Evolutionary conservation across 768 basidiomycete species (phyloP).

Genomic region (Termitomyces sp.): DNA sequence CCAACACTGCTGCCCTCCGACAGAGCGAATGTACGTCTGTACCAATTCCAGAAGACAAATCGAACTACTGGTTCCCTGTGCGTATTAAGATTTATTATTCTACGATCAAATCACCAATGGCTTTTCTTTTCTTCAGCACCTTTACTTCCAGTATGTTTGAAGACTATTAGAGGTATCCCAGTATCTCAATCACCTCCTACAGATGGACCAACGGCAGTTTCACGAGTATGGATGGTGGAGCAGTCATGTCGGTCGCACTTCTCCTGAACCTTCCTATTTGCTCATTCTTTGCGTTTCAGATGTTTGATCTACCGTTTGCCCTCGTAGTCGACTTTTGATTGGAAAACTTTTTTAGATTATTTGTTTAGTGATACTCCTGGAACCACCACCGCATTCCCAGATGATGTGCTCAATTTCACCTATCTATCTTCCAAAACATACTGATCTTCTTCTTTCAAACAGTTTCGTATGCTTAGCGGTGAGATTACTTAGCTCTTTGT

Average conservation of each 20-base stretch:
- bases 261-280: not conserved
- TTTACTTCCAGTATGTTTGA: constrained; percentile 46
- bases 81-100: constrained; percentile 12
- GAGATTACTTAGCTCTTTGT: not conserved
- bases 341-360: constrained; percentile 35
- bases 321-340: not conserved
- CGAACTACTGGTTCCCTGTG: constrained; percentile 51
- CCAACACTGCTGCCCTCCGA: constrained; percentile 38
- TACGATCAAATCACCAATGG: not conserved
- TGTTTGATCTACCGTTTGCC: constrained; percentile 19
- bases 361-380: constrained; percentile 43
- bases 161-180: not conserved
- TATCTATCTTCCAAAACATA: not conserved
- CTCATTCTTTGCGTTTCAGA: constrained; percentile 15
- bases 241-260: constrained; percentile 36
- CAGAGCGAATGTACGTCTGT: constrained; percentile 50
- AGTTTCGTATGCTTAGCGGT: constrained; percentile 57
- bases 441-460: constrained; percentile 5
- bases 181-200: not conserved
- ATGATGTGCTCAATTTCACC: constrained; percentile 36
- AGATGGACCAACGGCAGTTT: constrained; percentile 50
- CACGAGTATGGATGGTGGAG: constrained; percentile 36
- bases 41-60: constrained; percentile 52
- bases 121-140: constrained; percentile 27
- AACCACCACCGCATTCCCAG: constrained; percentile 50